These are phyloP conservation scores for Yarrowia sp. DNA, from an alignment of 805 yeast genomes.

Conservation along the genomic window DNA sequence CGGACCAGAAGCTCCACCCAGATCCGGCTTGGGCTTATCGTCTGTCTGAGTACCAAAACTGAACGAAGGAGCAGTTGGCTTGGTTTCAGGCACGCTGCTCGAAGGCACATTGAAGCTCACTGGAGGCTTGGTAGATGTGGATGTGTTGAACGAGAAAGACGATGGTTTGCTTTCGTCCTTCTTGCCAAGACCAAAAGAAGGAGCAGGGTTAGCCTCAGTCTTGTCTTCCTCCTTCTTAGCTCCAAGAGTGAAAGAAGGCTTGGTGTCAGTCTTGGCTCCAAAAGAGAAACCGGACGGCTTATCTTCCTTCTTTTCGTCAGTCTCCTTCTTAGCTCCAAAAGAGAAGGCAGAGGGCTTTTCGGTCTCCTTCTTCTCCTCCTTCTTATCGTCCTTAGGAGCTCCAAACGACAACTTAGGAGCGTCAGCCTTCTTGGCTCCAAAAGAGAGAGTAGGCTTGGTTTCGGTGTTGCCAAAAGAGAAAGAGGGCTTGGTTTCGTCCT, in stretches of 20 bases:
- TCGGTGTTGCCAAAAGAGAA: too few relatives aligned
- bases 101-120: background rate
- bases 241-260: conserved; percentile 1
- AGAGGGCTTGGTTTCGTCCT: background rate
- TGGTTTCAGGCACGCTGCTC: too few relatives aligned
- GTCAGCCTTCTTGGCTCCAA: background rate
- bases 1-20: too few relatives aligned
- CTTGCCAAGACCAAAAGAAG: too few relatives aligned
- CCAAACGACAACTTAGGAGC: too few relatives aligned
- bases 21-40: background rate
- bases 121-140: background rate
- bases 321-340: too few relatives aligned
- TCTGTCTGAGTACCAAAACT: background rate
- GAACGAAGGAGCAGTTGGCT: background rate
- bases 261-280: background rate
- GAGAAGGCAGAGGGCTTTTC: too few relatives aligned
- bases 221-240: background rate
- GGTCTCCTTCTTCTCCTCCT: too few relatives aligned
- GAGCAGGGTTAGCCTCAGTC: background rate
- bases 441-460: background rate
- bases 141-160: background rate
- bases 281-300: background rate
- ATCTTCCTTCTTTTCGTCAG: background rate
- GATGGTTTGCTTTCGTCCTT: background rate
- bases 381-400: too few relatives aligned